Conservation (phyloP, 495 filamentous ascomycete genomes). For the Penicillium chermesinum region DNA sequence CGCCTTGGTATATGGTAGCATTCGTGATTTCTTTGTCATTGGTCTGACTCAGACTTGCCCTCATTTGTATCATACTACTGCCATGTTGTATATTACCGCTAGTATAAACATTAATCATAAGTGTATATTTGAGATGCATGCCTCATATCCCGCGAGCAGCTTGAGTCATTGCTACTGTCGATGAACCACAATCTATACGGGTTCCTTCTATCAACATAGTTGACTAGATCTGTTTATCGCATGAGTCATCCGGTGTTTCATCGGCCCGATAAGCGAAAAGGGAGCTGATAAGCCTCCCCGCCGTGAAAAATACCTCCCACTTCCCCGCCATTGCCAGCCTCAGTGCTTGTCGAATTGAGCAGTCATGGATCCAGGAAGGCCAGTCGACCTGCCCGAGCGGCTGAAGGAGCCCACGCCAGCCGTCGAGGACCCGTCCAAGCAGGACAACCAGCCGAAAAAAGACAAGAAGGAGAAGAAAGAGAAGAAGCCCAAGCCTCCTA, state of each 20-base stretch:
- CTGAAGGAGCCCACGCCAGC: constrained; percentile 21
- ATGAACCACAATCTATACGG: no score
- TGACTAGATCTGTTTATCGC: no score
- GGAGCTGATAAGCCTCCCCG: constrained; percentile 28
- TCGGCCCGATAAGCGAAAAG: constrained; percentile 30
- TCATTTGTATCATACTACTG: neutral
- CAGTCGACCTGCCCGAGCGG: constrained; percentile 27
- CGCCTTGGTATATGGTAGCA: neutral
- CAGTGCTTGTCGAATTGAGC: constrained; percentile 2
- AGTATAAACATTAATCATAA: neutral
- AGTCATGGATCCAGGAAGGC: constrained; percentile 28
- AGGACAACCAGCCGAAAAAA: constrained; percentile 49
- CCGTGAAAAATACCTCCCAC: constrained; percentile 17
- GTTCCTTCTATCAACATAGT: no score
- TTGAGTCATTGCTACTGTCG: no score
- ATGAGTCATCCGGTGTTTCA: constrained; percentile 30
- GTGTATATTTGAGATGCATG: neutral
- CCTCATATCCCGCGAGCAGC: neutral
- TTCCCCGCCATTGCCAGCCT: constrained; percentile 21
- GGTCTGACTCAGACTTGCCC: neutral
- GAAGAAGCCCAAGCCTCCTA: constrained; percentile 45
- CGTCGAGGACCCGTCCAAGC: constrained; percentile 11
- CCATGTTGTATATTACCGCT: neutral
- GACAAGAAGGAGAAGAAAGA: constrained; percentile 60
- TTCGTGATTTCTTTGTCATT: neutral